Percentiles rank a stretch among this genome's conserved stretches.
Conservation (phyloP, 805 yeast species). For the Cyberlindnera americana region DNA sequence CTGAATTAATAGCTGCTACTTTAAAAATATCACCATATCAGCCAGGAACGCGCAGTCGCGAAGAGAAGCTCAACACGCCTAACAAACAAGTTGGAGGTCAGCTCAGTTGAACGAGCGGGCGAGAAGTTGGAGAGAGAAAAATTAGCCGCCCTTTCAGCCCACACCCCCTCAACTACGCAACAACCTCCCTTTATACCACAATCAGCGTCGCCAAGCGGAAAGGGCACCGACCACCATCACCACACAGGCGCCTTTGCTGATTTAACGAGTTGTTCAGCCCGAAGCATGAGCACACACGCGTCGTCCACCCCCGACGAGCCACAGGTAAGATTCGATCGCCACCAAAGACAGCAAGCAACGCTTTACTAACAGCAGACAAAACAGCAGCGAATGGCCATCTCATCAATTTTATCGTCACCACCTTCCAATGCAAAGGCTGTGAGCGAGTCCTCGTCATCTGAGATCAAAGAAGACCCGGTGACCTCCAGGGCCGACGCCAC, state of each 20-base stretch:
- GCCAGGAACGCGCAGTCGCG: neutral
- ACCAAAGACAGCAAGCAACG: neutral
- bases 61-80: conserved; percentile 1
- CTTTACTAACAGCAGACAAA: neutral
- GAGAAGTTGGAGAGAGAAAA: conserved; percentile 1
- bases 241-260: too few relatives aligned
- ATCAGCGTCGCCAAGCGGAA: too few relatives aligned
- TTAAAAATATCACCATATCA: neutral
- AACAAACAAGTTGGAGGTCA: neutral
- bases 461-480: neutral
- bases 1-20: too few relatives aligned
- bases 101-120: neutral
- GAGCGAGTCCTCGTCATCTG: neutral
- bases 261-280: neutral
- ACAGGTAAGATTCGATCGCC: neutral
- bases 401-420: conserved; percentile 23
- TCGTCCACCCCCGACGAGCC: conserved; percentile 3
- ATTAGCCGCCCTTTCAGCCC: conserved; percentile 1
- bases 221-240: too few relatives aligned
- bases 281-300: conserved; percentile 3
- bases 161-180: too few relatives aligned
- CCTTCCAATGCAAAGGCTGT: conserved; percentile 5
- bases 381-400: conserved; percentile 21
- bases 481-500: too few relatives aligned
- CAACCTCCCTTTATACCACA: too few relatives aligned